A percentile compares a stretch with the other conserved stretches of the same genome.
These are phyloP conservation scores for Deuterostichococcus epilithicus DNA, from an alignment of 139 green algal species.

Conservation along the genomic window DNA sequence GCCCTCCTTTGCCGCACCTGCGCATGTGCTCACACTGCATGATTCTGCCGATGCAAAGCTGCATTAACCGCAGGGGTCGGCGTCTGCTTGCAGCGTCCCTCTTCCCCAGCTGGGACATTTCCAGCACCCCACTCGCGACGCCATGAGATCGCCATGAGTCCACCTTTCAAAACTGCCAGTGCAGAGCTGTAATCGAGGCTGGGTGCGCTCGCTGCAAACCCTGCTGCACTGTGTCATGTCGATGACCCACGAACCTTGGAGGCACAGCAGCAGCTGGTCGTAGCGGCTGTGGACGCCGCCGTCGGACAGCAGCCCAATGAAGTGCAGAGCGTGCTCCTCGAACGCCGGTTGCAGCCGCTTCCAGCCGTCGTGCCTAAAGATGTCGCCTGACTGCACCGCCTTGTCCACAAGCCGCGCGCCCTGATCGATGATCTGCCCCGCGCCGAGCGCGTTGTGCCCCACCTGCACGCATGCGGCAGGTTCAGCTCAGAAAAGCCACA, in stretches of 20 bases:
- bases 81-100: no score
- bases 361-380: slow-evolving; percentile 80
- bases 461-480: slow-evolving; percentile 37
- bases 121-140: no score
- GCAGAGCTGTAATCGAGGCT: no score
- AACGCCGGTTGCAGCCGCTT: slow-evolving; percentile 75
- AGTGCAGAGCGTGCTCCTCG: slow-evolving; percentile 77
- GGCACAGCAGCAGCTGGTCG: slow-evolving; percentile 57
- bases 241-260: slow-evolving; percentile 23
- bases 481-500: not conserved
- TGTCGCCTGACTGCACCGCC: slow-evolving; percentile 61
- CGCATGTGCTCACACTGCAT: no score
- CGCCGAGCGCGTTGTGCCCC: slow-evolving; percentile 91
- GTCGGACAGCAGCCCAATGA: slow-evolving; percentile 89
- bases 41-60: no score
- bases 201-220: no score
- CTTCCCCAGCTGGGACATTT: no score
- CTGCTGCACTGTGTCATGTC: no score
- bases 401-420: slow-evolving; percentile 86
- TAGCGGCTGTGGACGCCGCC: slow-evolving; percentile 88
- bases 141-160: no score
- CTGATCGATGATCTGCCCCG: slow-evolving; percentile 86
- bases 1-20: slow-evolving; percentile 32
- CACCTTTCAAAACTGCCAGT: no score
- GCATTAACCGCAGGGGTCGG: not conserved